Conservation (phyloP, 2,329 filamentous ascomycete species). For the Beauveria medogensis region DNA sequence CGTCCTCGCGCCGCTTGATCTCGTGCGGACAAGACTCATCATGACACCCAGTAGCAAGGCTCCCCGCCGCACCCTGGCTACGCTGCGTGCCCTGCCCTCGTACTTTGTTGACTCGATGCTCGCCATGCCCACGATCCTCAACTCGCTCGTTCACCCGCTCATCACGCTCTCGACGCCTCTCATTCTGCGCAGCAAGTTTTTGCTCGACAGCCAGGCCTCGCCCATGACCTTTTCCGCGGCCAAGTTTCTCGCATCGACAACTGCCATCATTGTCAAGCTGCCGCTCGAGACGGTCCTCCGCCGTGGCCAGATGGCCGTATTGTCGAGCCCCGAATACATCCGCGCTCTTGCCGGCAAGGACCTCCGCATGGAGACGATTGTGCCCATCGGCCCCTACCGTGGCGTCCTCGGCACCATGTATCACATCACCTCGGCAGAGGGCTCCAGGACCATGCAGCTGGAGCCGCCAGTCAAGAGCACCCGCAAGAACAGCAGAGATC, state of each 20-base stretch:
- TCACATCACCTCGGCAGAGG: constrained; percentile 77
- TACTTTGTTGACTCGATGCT: constrained; percentile 64
- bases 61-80: constrained; percentile 69
- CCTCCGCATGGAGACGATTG: constrained; percentile 58
- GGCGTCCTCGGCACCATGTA: constrained; percentile 92
- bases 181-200: constrained; percentile 74
- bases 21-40: constrained; percentile 80
- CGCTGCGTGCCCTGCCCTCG: constrained; percentile 70
- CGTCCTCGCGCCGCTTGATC: constrained; percentile 77
- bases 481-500: constrained; percentile 25
- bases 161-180: constrained; percentile 78
- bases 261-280: constrained; percentile 77
- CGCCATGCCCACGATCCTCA: constrained; percentile 74
- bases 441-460: constrained; percentile 43
- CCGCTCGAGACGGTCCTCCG: constrained; percentile 88
- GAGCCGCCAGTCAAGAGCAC: constrained; percentile 24
- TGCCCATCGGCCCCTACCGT: constrained; percentile 70
- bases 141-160: constrained; percentile 76
- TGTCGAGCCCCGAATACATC: constrained; percentile 46
- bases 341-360: constrained; percentile 37
- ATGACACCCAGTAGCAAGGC: constrained; percentile 70
- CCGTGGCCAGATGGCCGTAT: constrained; percentile 72
- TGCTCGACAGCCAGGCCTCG: constrained; percentile 72
- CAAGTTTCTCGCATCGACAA: constrained; percentile 71
- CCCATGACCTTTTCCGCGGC: constrained; percentile 75